phyloP scores from a whole-genome alignment of 345 rosid species.

The Syzygium oleosum region DNA sequence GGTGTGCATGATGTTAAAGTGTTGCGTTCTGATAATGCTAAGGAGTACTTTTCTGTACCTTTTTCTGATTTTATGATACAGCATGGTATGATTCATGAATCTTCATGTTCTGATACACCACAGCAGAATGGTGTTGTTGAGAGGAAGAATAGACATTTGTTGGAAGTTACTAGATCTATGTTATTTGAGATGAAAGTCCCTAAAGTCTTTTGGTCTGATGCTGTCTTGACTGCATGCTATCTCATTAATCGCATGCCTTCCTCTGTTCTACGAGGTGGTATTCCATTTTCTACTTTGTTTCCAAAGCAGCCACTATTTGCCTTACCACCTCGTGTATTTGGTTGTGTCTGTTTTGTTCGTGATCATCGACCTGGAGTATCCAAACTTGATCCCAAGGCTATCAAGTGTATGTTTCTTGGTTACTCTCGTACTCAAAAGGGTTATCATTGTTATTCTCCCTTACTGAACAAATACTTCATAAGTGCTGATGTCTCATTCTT shows the following conservation, averaged over 20 bases:
- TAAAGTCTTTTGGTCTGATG: too few species aligned
- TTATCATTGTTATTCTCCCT: not conserved
- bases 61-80: not conserved
- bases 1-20: not conserved
- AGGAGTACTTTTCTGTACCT: not conserved
- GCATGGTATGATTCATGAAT: not conserved
- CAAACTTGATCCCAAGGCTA: not conserved
- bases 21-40: too few species aligned
- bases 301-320: too few species aligned
- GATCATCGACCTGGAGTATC: not conserved
- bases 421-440: not conserved
- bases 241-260: not conserved
- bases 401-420: not conserved
- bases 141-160: not conserved
- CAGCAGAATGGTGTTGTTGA: not conserved
- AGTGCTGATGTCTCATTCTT: not conserved
- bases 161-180: not conserved
- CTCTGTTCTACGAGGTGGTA: not conserved
- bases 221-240: not conserved
- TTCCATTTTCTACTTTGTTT: not conserved
- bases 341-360: not conserved
- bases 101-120: not conserved
- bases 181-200: not conserved
- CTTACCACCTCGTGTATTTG: too few species aligned
- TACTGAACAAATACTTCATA: not conserved